Evolutionary conservation across 495 filamentous ascomycete genomes (phyloP).

Genomic region (Pseudotulostoma volvatum): DNA sequence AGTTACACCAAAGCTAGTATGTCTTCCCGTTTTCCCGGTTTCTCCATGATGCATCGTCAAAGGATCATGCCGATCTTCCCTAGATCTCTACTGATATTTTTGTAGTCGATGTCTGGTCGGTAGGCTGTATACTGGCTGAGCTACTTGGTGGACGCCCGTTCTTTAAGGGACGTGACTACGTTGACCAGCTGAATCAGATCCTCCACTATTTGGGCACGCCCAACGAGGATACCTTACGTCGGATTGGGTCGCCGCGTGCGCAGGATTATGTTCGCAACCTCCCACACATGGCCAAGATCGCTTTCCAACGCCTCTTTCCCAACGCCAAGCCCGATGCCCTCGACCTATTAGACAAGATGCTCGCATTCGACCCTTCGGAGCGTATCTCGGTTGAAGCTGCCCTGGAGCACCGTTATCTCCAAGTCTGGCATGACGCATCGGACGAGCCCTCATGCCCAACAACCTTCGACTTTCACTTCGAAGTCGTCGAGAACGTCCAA

Average conservation of each 20-base stretch:
- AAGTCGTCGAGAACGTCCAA: slow-evolving; percentile 77
- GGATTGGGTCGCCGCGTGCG: slow-evolving; percentile 87
- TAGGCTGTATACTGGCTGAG: slow-evolving; percentile 94
- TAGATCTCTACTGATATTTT: slow-evolving; percentile 7
- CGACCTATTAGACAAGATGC: slow-evolving; percentile 87
- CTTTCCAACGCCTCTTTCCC: slow-evolving; percentile 77
- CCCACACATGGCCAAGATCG: slow-evolving; percentile 85
- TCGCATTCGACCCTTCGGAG: slow-evolving; percentile 85
- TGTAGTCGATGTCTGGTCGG: slow-evolving; percentile 96
- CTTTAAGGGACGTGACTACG: slow-evolving; percentile 98
- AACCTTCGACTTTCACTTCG: slow-evolving; percentile 96
- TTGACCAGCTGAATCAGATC: slow-evolving; percentile 98
- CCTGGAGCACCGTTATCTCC: slow-evolving; percentile 85
- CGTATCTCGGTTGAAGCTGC: slow-evolving; percentile 88
- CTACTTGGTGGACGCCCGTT: slow-evolving; percentile 91
- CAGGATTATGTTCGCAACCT: slow-evolving; percentile 98
- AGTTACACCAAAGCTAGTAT: slow-evolving; percentile 98
- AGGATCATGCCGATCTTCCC: too few species aligned
- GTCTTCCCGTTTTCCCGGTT: slow-evolving; percentile 32
- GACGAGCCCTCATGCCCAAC: slow-evolving; percentile 88
- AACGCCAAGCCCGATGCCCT: slow-evolving; percentile 93
- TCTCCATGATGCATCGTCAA: too few species aligned
- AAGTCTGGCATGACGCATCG: slow-evolving; percentile 95
- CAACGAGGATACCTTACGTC: slow-evolving; percentile 82
- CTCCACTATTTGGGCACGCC: slow-evolving; percentile 95